Evolutionary conservation across 1,284 basidiomycete species (phyloP).

Genomic region (Tilletiaria anomala): DNA sequence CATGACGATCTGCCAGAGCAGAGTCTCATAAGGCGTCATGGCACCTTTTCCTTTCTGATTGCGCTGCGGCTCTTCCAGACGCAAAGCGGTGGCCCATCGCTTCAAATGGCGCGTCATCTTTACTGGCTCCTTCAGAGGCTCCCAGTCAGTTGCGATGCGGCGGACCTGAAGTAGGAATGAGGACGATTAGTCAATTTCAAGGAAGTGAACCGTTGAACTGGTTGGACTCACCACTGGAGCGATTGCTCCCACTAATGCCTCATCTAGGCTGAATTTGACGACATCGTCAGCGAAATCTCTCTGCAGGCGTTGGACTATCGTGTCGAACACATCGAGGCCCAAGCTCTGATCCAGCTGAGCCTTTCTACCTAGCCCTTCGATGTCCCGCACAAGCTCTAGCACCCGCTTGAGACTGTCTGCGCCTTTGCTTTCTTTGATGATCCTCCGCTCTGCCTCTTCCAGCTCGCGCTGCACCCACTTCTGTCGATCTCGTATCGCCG

Average conservation of each 20-base stretch:
- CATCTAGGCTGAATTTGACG: constrained; percentile 46
- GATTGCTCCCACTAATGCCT: constrained; percentile 79
- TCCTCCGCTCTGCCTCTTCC: constrained; percentile 54
- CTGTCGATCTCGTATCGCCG: constrained; percentile 61
- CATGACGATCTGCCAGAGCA: constrained; percentile 88
- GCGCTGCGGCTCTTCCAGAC: constrained; percentile 42
- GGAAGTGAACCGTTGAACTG: not conserved
- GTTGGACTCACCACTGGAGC: constrained; percentile 47
- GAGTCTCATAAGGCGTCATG: constrained; percentile 90
- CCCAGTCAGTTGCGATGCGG: not conserved
- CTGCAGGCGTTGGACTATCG: constrained; percentile 6
- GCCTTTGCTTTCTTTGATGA: constrained; percentile 49
- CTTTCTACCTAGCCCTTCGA: constrained; percentile 44
- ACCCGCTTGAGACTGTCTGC: constrained; percentile 13
- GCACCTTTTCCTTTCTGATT: constrained; percentile 48
- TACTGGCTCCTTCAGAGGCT: constrained; percentile 4
- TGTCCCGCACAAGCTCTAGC: constrained; percentile 6
- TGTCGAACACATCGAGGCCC: constrained; percentile 8
- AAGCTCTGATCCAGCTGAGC: not conserved
- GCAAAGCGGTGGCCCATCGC: not conserved
- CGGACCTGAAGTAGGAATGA: not conserved
- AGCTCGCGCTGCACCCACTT: constrained; percentile 50
- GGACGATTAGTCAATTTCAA: not conserved
- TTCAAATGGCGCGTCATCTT: not conserved
- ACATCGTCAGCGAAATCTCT: constrained; percentile 6